These are phyloP conservation scores for Graphium sp. DNA, from an alignment of 2,329 filamentous ascomycete species.

Conservation along the genomic window DNA sequence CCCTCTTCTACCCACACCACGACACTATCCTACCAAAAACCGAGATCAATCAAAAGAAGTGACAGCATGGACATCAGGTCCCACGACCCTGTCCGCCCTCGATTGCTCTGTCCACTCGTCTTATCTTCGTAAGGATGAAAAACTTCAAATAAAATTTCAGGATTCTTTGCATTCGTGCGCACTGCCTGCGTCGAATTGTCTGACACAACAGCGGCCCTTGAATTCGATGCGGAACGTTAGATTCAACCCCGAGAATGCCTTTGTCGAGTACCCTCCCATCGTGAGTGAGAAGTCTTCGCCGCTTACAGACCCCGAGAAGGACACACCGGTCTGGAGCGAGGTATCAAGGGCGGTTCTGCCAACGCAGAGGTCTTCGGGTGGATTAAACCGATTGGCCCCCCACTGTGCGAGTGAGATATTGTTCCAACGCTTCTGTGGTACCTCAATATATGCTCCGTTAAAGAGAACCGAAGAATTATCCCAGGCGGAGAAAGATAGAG, in stretches of 20 bases:
- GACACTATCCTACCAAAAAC: too few relatives aligned
- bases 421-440: constrained; percentile 1
- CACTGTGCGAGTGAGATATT: constrained; percentile 1
- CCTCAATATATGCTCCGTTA: neutral
- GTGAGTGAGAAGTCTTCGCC: neutral
- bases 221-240: constrained; percentile 1
- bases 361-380: neutral
- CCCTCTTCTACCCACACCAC: too few relatives aligned
- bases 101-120: too few relatives aligned
- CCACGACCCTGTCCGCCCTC: too few relatives aligned
- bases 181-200: constrained; percentile 2
- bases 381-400: neutral
- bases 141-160: too few relatives aligned
- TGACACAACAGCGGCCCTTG: neutral
- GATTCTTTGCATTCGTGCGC: too few relatives aligned
- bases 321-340: neutral
- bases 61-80: too few relatives aligned
- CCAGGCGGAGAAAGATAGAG: neutral
- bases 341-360: neutral
- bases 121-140: too few relatives aligned
- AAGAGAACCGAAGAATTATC: neutral
- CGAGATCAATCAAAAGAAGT: too few relatives aligned
- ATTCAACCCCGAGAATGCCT: neutral
- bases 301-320: neutral
- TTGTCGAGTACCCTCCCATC: neutral